These are phyloP conservation scores for Graphilbum fragrans DNA, from an alignment of 2,329 filamentous ascomycete genomes.

Conservation along the genomic window DNA sequence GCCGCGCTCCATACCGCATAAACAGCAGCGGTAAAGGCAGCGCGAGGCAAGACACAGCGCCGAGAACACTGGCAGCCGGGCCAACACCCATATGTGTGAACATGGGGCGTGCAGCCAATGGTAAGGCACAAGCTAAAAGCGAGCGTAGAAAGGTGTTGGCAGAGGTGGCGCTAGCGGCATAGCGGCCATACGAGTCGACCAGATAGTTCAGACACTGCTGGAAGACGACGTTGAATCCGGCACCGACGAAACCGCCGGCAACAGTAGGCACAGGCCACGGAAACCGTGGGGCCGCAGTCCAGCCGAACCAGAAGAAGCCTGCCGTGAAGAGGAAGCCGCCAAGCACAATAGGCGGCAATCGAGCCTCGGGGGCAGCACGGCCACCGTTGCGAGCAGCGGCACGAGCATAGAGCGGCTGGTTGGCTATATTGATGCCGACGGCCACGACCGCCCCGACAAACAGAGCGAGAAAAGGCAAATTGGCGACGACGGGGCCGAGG, in stretches of 20 bases:
- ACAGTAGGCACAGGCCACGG: conserved; percentile 10
- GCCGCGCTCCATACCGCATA: conserved; percentile 5
- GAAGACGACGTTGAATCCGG: conserved; percentile 33
- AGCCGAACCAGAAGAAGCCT: conserved; percentile 24
- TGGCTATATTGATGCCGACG: conserved; percentile 35
- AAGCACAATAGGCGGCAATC: conserved; percentile 30
- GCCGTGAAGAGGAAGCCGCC: conserved; percentile 27
- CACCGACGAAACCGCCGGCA: conserved; percentile 24
- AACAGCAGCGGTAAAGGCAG: conserved; percentile 33
- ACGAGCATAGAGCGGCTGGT: conserved; percentile 29
- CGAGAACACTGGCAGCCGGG: conserved; percentile 10
- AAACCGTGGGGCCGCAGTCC: conserved; percentile 9
- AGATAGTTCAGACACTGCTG: conserved; percentile 38
- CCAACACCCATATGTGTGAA: conserved; percentile 28
- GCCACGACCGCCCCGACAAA: conserved; percentile 33
- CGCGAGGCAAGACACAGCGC: conserved; percentile 29
- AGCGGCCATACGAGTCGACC: conserved; percentile 39
- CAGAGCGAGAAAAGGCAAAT: conserved; percentile 38
- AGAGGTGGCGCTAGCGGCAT: conserved; percentile 51
- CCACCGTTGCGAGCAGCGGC: conserved; percentile 23
- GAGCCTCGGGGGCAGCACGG: conserved; percentile 22
- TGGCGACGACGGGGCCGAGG: conserved; percentile 50
- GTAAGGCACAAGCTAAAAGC: conserved; percentile 45
- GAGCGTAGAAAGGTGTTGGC: conserved; percentile 49
- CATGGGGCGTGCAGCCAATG: conserved; percentile 47